These are phyloP conservation scores for Myrmaecium sp. DNA, from an alignment of 2,329 filamentous ascomycete genomes.

Conservation along the genomic window DNA sequence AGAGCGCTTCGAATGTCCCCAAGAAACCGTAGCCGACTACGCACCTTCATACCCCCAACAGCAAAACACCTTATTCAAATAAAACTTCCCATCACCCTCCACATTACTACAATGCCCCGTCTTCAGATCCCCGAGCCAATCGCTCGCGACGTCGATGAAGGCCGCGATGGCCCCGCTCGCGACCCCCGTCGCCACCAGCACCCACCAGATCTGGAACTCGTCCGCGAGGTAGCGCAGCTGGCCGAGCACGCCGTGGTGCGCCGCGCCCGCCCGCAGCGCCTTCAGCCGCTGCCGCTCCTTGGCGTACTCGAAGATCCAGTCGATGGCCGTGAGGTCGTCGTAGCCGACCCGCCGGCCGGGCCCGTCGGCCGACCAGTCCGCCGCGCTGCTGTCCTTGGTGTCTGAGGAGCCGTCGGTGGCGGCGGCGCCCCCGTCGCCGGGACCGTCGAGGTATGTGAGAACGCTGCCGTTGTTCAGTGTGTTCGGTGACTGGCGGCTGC, in stretches of 20 bases:
- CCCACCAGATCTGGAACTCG: slow-evolving; percentile 78
- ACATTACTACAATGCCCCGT: slow-evolving; percentile 68
- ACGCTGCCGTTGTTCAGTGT: slow-evolving; percentile 20
- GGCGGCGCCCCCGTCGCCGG: slow-evolving; percentile 19
- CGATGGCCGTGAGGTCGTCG: slow-evolving; percentile 90
- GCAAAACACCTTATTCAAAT: slow-evolving; percentile 81
- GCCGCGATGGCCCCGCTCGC: slow-evolving; percentile 74
- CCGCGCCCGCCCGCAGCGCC: slow-evolving; percentile 51
- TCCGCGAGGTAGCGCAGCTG: slow-evolving; percentile 60
- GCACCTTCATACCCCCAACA: slow-evolving; percentile 74
- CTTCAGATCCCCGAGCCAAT: slow-evolving; percentile 90
- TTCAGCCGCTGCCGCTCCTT: slow-evolving; percentile 82
- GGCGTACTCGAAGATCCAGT: slow-evolving; percentile 98
- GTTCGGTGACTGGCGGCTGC: slow-evolving; percentile 14
- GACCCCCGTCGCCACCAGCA: slow-evolving; percentile 72
- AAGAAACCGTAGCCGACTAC: no score
- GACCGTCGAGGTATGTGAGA: slow-evolving; percentile 24
- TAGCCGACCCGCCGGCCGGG: slow-evolving; percentile 83
- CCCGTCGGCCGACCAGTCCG: slow-evolving; percentile 82
- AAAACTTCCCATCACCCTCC: slow-evolving; percentile 69
- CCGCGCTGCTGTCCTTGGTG: slow-evolving; percentile 25
- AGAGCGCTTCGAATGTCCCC: not conserved
- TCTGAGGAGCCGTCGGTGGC: slow-evolving; percentile 24
- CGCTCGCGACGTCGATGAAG: slow-evolving; percentile 72
- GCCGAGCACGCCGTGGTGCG: slow-evolving; percentile 50